These are phyloP conservation scores for Boeremia lycopersici DNA, from an alignment of 2,329 filamentous ascomycete genomes.

Conservation along the genomic window DNA sequence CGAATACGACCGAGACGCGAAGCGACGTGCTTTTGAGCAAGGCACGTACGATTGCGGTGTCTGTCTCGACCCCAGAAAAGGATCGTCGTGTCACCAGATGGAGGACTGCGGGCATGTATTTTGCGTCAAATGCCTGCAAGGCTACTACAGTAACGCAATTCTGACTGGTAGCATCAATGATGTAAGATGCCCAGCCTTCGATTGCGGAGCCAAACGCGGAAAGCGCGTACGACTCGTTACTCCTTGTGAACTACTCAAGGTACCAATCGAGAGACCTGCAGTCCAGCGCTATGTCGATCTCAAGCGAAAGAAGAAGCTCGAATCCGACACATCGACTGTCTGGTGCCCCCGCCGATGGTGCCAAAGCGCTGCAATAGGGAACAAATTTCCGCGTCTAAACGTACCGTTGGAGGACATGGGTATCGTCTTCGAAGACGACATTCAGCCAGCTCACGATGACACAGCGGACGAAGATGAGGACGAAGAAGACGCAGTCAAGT, in stretches of 20 bases:
- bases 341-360: conserved; percentile 7
- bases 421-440: not conserved
- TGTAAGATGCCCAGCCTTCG: not conserved
- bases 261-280: not conserved
- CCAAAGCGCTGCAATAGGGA: not conserved
- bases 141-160: conserved; percentile 4
- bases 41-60: not conserved
- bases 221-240: not conserved
- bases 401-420: not conserved
- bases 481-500: not conserved
- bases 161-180: not conserved
- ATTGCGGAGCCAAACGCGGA: not conserved
- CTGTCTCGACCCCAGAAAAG: not conserved
- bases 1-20: not conserved
- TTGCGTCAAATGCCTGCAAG: conserved; percentile 4
- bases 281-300: conserved; percentile 9
- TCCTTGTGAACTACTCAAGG: not conserved
- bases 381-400: not conserved
- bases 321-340: not conserved
- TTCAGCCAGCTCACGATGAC: not conserved
- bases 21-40: not conserved
- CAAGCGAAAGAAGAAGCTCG: conserved; percentile 4
- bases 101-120: not conserved
- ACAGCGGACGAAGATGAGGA: not conserved
- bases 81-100: not conserved